Evolutionary conservation across 306 rosid species (phyloP).

Genomic region (Lathyrus sativus): DNA sequence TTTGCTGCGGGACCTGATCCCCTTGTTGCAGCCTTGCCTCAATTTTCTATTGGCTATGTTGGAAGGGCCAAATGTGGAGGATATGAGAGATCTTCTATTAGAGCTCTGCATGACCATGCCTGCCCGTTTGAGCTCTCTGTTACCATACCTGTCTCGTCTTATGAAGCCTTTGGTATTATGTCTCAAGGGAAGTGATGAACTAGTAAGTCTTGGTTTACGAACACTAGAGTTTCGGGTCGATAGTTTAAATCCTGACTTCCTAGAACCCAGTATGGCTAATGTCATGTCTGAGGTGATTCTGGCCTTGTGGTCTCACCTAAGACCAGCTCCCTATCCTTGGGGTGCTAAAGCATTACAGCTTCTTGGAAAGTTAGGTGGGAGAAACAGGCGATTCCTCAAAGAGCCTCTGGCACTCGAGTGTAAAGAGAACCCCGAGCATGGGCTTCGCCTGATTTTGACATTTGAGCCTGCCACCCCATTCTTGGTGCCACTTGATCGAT

Average conservation of each 20-base stretch:
- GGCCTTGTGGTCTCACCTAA: slow-evolving; percentile 94
- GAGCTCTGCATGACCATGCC: slow-evolving; percentile 98
- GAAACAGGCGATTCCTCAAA: slow-evolving; percentile 95
- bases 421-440: too few relatives aligned
- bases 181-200: slow-evolving; percentile 88
- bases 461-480: too few relatives aligned
- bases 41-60: slow-evolving; percentile 92
- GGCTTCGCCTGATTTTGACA: too few relatives aligned
- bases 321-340: slow-evolving; percentile 89
- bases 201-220: slow-evolving; percentile 87
- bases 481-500: too few relatives aligned
- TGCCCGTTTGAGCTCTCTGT: slow-evolving; percentile 90
- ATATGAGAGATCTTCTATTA: slow-evolving; percentile 87
- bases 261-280: slow-evolving; percentile 97
- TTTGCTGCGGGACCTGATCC: too few relatives aligned
- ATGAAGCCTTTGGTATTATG: slow-evolving; percentile 96
- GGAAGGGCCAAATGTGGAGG: slow-evolving; percentile 97
- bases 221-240: slow-evolving; percentile 99
- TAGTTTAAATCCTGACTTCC: slow-evolving; percentile 97
- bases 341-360: slow-evolving; percentile 98
- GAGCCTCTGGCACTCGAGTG: slow-evolving; percentile 94
- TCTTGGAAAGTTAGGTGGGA: slow-evolving; percentile 97
- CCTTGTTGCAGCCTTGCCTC: slow-evolving; percentile 92
- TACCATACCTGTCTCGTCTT: slow-evolving; percentile 89
- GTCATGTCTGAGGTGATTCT: slow-evolving; percentile 92